These are phyloP conservation scores for Collariella sp. DNA, from an alignment of 495 filamentous ascomycete species.

Conservation along the genomic window DNA sequence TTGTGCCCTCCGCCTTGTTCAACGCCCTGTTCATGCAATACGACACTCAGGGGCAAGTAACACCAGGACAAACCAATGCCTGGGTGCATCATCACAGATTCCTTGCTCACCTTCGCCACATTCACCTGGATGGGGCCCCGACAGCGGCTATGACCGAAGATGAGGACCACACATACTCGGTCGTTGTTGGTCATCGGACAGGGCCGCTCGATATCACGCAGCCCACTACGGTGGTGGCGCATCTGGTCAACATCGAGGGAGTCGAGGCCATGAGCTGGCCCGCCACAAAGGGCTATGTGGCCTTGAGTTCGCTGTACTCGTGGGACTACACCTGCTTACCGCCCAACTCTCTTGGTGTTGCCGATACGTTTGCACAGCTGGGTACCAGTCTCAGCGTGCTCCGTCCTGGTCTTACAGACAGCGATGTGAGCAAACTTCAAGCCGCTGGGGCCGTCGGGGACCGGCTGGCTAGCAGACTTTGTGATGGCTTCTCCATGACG, in stretches of 20 bases:
- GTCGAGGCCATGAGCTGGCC: not conserved
- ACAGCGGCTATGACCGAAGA: slow-evolving; percentile 22
- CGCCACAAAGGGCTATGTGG: slow-evolving; percentile 20
- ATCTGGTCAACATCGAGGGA: slow-evolving; percentile 35
- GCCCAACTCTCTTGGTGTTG: slow-evolving; percentile 25
- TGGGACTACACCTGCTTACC: slow-evolving; percentile 42
- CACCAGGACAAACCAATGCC: not conserved
- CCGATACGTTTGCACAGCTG: slow-evolving; percentile 17
- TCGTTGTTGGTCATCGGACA: slow-evolving; percentile 30
- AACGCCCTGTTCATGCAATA: not conserved
- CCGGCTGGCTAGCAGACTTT: slow-evolving; percentile 16
- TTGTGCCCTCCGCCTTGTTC: not conserved
- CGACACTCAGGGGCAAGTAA: not conserved
- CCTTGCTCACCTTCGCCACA: slow-evolving; percentile 37
- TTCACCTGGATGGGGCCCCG: slow-evolving; percentile 34
- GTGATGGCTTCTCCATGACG: slow-evolving; percentile 35
- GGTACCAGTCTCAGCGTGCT: slow-evolving; percentile 8
- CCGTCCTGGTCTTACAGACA: not conserved
- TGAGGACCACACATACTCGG: slow-evolving; percentile 21
- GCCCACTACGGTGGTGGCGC: slow-evolving; percentile 17
- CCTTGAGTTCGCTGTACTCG: slow-evolving; percentile 32
- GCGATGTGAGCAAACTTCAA: not conserved
- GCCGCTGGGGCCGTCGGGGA: too few species aligned
- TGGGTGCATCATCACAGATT: slow-evolving; percentile 7
- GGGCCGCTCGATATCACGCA: slow-evolving; percentile 23